Base-by-base conservation (phyloP, 352 stramenopile species). In the Phytophthora idaei region DNA sequence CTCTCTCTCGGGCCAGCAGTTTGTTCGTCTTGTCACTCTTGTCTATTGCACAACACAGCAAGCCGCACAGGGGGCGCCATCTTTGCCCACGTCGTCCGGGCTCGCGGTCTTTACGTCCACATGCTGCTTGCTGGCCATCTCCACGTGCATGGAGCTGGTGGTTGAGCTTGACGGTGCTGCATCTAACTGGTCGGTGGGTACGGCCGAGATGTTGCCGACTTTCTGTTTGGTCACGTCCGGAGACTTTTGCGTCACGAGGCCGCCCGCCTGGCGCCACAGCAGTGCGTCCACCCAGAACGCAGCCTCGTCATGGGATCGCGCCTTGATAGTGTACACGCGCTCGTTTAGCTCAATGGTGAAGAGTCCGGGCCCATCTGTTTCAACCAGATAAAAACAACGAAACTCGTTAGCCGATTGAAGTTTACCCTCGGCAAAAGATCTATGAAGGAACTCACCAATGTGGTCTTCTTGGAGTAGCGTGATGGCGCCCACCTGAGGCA, bases 261-360 rank as follows among this genome's bases (percentile, higher is more conserved):
- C 81, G 2, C 88, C 88, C 2, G 85, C 83, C 67, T 95, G 88
- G 34, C 88, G 85, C 88, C 88, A 95, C 52, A 95, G 64, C 54
- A 95, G 69, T 28, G 88, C 88, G 53, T 95, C 88, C 57, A 97
- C 89, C 89, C 89, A 97, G 58, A 93, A 94, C 15, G 81, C 74
- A 0, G 89, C 89, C 65, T 97, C 89, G 41, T 95, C 87, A 59
- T 94, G 85, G 17, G 83, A 93, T 7, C 87, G 71, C 14, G 89
- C 88, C 74, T 97, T 97, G 78, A 97, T 94, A 5, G 88, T 97
- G 74, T 97, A 97, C 72, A 95, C 85, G 55, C 89, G 85, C 73
- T 97, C 88, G 55, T 97, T 95, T 29, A 97, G 73, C 65, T 95
- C 87, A 53, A 97, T 97, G 17, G 89, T 95, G 66, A 97, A 97